Evolutionary conservation across 495 filamentous ascomycete species (phyloP), one percentile per base, ranked within the genome.

Genomic region (Hypoxylon fragiforme): DNA sequence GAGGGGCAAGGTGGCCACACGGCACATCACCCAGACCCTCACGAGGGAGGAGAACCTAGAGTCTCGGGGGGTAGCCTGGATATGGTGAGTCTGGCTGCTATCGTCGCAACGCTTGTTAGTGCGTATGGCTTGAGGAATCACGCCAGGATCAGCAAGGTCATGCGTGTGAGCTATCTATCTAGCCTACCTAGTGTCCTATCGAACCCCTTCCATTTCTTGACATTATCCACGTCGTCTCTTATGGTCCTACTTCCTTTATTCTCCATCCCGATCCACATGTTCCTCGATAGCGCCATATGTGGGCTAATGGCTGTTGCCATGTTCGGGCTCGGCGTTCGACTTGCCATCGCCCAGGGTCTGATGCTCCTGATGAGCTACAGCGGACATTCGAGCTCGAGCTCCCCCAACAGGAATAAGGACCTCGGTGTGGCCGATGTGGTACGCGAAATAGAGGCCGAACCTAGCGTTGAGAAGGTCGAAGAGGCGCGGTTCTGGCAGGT

Each of bases 401-500:
- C 24, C 13, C 36, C 30, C 3, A 58, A 50, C 15, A 58, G 44
- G n/a, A 57, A 65, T 50, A 63, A 49, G 24, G 61, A 63, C 7
- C 68, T 68, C 19, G 85, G 82, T 7, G 88, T 97, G 0, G 76
- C 78, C 0, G 86, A 88, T 36, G 87, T 96, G 2, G 74, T 98
- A 47, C 80, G 81, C 20, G 92, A 92, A 67, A 92, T 98, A 50
- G 85, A 88, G 66, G 78, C 83, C 5, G 91, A 96, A 46, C 85
- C 85, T 6, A 78, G 79, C 22, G 84, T 98, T 6, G 82, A 79
- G 24, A 78, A 77, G 1, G 82, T 98, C 43, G 89, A 95, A 44
- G 92, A 96, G 65, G 92, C 91, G 1, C 80, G 88, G 63, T 95
- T 98, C 73, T 98, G 94, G 94, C 94, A 98, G 75, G 95, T 97